Evolutionary conservation across 805 yeast species (phyloP).

Genomic region (Teunomyces gatunensis): DNA sequence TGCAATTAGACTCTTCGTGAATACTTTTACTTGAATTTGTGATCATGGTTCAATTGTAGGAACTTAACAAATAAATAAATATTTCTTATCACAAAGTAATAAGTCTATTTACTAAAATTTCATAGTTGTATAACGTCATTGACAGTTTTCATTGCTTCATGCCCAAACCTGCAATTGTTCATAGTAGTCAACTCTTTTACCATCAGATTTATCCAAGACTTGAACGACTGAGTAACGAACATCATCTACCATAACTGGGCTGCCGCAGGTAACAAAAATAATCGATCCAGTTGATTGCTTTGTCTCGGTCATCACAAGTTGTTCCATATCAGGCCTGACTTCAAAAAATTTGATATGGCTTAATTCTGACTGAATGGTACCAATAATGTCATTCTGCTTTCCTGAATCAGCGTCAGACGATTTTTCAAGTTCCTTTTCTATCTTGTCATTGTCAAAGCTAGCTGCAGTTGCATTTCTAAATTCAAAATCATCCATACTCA

Average conservation of each 20-base stretch:
- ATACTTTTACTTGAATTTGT: background rate
- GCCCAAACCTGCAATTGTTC: slow-evolving; percentile 77
- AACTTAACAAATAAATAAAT: no score
- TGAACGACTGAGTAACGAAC: slow-evolving; percentile 37
- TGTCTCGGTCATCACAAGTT: slow-evolving; percentile 5
- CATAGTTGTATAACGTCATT: no score
- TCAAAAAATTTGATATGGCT: slow-evolving; percentile 35
- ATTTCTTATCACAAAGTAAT: no score
- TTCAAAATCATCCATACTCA: background rate
- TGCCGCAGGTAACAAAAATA: slow-evolving; percentile 30
- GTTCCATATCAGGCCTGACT: slow-evolving; percentile 20
- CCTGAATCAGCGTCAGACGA: slow-evolving; percentile 11
- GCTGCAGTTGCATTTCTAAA: background rate
- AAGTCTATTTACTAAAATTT: no score
- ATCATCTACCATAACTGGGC: slow-evolving; percentile 31
- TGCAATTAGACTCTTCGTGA: background rate
- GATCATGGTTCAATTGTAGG: no score
- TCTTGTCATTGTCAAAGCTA: slow-evolving; percentile 6
- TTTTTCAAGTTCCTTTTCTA: slow-evolving; percentile 13
- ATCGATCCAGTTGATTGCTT: slow-evolving; percentile 8
- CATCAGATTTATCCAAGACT: slow-evolving; percentile 28
- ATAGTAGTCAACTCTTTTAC: slow-evolving; percentile 59
- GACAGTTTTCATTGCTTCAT: no score
- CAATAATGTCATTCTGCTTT: background rate
- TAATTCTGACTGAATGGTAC: background rate